Evolutionary conservation across 768 basidiomycete genomes (phyloP), one percentile per base, ranked within the genome.

Genomic region (Agaricus subrufescens): DNA sequence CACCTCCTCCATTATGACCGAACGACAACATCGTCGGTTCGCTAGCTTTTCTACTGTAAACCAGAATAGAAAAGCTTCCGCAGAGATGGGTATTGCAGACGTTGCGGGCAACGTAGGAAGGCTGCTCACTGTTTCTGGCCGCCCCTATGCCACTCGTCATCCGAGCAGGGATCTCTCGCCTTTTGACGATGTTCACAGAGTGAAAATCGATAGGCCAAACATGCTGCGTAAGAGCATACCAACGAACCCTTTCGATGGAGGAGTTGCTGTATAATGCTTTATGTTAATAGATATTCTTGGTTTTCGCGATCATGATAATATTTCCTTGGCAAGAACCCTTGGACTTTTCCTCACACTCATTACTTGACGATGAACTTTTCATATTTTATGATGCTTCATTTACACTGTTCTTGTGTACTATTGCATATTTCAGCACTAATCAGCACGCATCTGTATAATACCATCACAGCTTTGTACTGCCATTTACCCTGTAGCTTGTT

Each of bases 181-280:
- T 7, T 91, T 91, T 68, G 89, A 91, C 67, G 88, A 89, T 14
- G 86, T 88, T 65, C 75, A 80, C 54, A 59, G 58, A 45, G 67
- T 68, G 48, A 57, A 58, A 60, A 65, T 71, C 52, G 63, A 66
- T 52, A 60, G 60, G 38, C 64, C 70, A 12, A 54, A 60, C 3
- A 66, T 63, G 61, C 64, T 69, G 58, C 69, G 77, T 63, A 79
- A 76, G 72, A 79, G 77, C 62, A 72, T 73, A 58, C 64, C 70
- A 26, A 78, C 78, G 54, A 84, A 85, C 67, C 82, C 84, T 2
- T 84, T 84, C 46, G 62, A 34, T 7, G 34, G 51, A 44, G 42
- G 49, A n/a, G 19, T 46, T 37, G 56, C 37, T 57, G 64, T 46
- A 67, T 67, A 40, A 61, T 67, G 23, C 67, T 66, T 14, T 27